Conservation (phyloP, 495 filamentous ascomycete species). For the Oidiodendron maius region DNA sequence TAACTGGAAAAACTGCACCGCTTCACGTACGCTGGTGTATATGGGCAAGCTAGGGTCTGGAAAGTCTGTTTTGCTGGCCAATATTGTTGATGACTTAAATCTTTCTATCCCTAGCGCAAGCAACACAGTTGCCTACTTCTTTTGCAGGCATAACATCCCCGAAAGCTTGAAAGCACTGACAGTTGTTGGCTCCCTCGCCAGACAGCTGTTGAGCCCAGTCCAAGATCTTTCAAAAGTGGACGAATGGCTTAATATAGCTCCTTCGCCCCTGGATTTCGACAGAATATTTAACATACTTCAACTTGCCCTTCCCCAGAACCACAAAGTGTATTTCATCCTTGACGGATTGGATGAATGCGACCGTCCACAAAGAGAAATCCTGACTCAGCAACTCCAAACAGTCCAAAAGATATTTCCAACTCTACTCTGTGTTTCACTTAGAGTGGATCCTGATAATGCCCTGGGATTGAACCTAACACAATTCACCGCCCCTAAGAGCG, state of each 20-base stretch:
- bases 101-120: conserved; percentile 17
- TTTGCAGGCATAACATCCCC: conserved; percentile 33
- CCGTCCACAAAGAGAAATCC: conserved; percentile 14
- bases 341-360: conserved; percentile 36
- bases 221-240: conserved; percentile 17
- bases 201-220: conserved; percentile 29
- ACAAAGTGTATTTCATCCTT: conserved; percentile 28
- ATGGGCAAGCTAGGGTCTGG: conserved; percentile 37
- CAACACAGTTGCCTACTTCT: conserved; percentile 33
- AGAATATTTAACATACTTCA: conserved; percentile 18
- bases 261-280: conserved; percentile 22
- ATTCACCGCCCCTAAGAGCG: conserved; percentile 13
- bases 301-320: conserved; percentile 10
- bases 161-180: conserved; percentile 33
- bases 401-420: conserved; percentile 24
- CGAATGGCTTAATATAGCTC: conserved; percentile 8
- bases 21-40: conserved; percentile 28
- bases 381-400: conserved; percentile 21
- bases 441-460: conserved; percentile 23
- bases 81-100: conserved; percentile 36
- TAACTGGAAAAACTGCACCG: conserved; percentile 27
- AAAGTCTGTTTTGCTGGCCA: conserved; percentile 37
- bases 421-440: conserved; percentile 27
- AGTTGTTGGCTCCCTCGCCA: conserved; percentile 32
- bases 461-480: conserved; percentile 11